These are phyloP conservation scores for Borovskyia barvae DNA, from an alignment of 208 protist genomes.

Conservation along the genomic window DNA sequence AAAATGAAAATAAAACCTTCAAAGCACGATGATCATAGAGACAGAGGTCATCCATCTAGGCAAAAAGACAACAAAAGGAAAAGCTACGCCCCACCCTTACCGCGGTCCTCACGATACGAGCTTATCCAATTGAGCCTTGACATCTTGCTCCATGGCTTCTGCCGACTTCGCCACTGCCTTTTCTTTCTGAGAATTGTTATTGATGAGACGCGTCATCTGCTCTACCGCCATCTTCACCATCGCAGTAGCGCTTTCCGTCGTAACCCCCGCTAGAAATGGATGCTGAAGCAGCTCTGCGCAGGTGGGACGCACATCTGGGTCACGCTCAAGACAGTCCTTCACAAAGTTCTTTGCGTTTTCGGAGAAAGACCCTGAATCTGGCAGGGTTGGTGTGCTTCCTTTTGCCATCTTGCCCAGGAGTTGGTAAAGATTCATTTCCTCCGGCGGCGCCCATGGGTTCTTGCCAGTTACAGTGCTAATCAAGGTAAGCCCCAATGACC, in stretches of 20 bases:
- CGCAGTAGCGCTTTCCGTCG: constrained; percentile 58
- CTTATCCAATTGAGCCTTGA: constrained; percentile 72
- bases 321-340: constrained; percentile 62
- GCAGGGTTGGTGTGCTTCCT: constrained; percentile 70
- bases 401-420: constrained; percentile 77
- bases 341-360: constrained; percentile 75
- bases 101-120: constrained; percentile 29
- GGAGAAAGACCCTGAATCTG: constrained; percentile 58
- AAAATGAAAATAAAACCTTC: constrained; percentile 4
- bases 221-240: constrained; percentile 85
- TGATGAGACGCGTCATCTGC: constrained; percentile 84
- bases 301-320: constrained; percentile 63
- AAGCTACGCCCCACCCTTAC: neutral
- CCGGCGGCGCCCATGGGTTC: constrained; percentile 86
- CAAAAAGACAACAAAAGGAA: constrained; percentile 7
- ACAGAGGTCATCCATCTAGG: constrained; percentile 4
- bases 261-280: constrained; percentile 71
- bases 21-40: too few species aligned
- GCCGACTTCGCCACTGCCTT: constrained; percentile 43
- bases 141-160: constrained; percentile 59
- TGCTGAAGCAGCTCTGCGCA: constrained; percentile 77
- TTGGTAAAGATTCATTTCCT: constrained; percentile 88
- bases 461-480: constrained; percentile 76
- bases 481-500: constrained; percentile 90
- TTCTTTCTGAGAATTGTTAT: constrained; percentile 72